phyloP scores from a whole-genome alignment of 192 early-diverging fungal genomes.

The Coemansia sp. region DNA sequence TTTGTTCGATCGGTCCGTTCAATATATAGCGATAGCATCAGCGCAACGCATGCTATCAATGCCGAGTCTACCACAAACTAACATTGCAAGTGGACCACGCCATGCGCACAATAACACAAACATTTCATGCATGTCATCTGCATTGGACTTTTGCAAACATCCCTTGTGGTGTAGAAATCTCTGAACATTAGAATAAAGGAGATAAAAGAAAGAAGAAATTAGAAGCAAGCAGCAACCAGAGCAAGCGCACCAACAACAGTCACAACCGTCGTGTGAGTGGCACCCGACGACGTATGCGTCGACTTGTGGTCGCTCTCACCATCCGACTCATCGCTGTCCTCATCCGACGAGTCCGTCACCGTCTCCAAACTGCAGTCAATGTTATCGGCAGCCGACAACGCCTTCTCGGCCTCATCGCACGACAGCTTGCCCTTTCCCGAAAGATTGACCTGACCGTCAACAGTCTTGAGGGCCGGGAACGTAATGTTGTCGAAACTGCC shows the following conservation, averaged over 20 bases:
- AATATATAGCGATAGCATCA: too few species aligned
- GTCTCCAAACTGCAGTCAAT: conserved; percentile 32
- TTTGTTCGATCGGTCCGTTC: too few species aligned
- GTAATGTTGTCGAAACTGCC: conserved; percentile 62
- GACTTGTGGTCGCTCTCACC: conserved; percentile 4
- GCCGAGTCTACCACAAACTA: too few species aligned
- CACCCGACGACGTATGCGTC: conserved; percentile 18
- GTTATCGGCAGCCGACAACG: conserved; percentile 26
- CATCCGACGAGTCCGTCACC: not conserved
- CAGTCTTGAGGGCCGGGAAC: conserved; percentile 56
- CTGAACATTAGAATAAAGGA: conserved; percentile 7
- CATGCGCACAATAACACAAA: too few species aligned
- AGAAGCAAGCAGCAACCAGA: conserved; percentile 35
- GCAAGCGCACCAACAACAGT: conserved; percentile 28
- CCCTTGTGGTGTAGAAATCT: not conserved
- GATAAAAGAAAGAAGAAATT: conserved; percentile 6
- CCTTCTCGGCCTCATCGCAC: conserved; percentile 43
- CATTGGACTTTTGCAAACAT: too few species aligned
- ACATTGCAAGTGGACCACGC: too few species aligned
- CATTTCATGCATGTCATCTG: too few species aligned
- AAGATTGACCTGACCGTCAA: conserved; percentile 65
- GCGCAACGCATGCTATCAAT: too few species aligned
- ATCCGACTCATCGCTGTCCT: not conserved
- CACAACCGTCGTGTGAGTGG: conserved; percentile 20
- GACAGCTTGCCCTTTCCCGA: conserved; percentile 60